A percentile compares a stretch with the other conserved stretches of the same genome.
These are phyloP conservation scores for Cryphonectria naterciae DNA, from an alignment of 2,329 filamentous ascomycete genomes.

Conservation along the genomic window DNA sequence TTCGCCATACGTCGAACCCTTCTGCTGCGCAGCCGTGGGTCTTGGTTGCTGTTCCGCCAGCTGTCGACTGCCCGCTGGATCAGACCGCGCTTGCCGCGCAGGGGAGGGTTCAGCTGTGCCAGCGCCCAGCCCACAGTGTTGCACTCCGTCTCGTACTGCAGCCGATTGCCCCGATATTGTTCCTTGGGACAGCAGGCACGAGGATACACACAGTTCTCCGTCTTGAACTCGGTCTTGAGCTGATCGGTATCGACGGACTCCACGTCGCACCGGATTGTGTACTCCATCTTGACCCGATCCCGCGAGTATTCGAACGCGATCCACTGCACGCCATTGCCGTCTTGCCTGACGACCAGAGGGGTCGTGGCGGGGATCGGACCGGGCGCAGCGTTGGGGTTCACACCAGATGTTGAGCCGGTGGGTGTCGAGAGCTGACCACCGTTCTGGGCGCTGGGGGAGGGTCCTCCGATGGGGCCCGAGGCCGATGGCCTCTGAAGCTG, in stretches of 20 bases:
- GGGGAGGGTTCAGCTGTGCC: conserved; percentile 86
- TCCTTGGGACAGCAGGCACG: conserved; percentile 94
- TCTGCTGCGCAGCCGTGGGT: conserved; percentile 86
- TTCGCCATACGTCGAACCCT: conserved; percentile 95
- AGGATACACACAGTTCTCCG: conserved; percentile 97
- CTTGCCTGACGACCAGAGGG: conserved; percentile 89
- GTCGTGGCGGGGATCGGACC: conserved; percentile 97
- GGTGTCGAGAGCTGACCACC: conserved; percentile 42
- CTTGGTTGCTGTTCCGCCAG: conserved; percentile 99
- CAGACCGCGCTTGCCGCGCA: conserved; percentile 90
- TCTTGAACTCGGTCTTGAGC: conserved; percentile 87
- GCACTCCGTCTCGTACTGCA: conserved; percentile 98
- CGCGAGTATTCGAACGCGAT: conserved; percentile 98
- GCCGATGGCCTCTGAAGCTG: conserved; percentile 61
- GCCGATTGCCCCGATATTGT: conserved; percentile 91
- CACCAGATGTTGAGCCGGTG: conserved; percentile 54
- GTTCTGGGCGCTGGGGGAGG: conserved; percentile 27
- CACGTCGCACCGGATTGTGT: conserved; percentile 96
- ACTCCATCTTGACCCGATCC: conserved; percentile 98
- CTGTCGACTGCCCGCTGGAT: conserved; percentile 98
- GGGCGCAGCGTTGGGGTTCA: conserved; percentile 89
- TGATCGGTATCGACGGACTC: conserved; percentile 93
- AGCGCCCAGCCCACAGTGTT: conserved; percentile 99
- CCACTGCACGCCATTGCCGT: conserved; percentile 97
- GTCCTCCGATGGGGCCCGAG: conserved; percentile 50